Evolutionary conservation across 129 eudicot species (phyloP).

Genomic region (Calendula officinalis): DNA sequence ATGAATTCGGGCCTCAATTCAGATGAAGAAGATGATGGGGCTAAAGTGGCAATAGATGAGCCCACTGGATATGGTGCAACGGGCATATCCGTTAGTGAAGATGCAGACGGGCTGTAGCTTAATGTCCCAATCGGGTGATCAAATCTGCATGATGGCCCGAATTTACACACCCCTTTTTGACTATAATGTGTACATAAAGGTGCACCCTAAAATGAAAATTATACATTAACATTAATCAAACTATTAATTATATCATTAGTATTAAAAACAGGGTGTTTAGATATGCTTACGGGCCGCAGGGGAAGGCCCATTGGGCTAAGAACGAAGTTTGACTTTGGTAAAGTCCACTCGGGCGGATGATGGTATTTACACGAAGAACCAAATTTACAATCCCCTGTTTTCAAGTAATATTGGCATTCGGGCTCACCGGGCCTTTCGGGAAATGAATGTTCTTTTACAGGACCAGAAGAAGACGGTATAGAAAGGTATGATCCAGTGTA

Average conservation of each 20-base stretch:
- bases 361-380: conserved; percentile 89
- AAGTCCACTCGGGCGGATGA: conserved; percentile 75
- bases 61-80: conserved; percentile 96
- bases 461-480: conserved; percentile 56
- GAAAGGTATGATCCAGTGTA: conserved; percentile 63
- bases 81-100: conserved; percentile 89
- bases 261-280: neutral
- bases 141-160: conserved; percentile 81
- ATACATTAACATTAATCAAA: conserved; percentile 9
- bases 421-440: conserved; percentile 95
- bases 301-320: conserved; percentile 96
- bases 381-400: conserved; percentile 86
- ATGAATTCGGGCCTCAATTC: conserved; percentile 60
- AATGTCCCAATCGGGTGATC: conserved; percentile 85
- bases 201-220: conserved; percentile 56
- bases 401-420: conserved; percentile 80
- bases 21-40: conserved; percentile 87
- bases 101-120: conserved; percentile 87
- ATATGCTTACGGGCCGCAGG: conserved; percentile 70
- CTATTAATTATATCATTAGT: neutral
- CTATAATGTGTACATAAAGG: conserved; percentile 78
- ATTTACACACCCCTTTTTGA: conserved; percentile 82
- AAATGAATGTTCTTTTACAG: conserved; percentile 48
- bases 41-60: conserved; percentile 64
- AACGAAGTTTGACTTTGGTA: conserved; percentile 38